phyloP scores from a whole-genome alignment of 129 eudicot genomes.

The Artemisia argyi region DNA sequence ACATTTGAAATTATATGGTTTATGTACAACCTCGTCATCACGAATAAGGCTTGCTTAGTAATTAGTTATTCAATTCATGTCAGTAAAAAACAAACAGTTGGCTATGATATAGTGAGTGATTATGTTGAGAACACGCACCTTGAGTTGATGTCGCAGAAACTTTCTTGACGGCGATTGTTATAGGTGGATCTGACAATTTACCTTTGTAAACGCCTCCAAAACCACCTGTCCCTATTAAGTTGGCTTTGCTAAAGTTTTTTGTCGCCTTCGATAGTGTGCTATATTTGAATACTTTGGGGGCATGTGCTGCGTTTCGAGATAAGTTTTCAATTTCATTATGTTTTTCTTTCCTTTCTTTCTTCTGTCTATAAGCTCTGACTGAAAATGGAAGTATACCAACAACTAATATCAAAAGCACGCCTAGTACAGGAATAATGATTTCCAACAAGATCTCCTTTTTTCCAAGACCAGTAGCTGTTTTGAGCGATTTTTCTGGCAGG shows the following conservation, averaged over 20 bases:
- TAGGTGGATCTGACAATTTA: conserved; percentile 28
- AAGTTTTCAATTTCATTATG: conserved; percentile 46
- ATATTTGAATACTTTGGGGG: conserved; percentile 54
- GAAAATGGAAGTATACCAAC: conserved; percentile 20
- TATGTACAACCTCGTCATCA: too few species aligned
- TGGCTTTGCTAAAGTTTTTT: conserved; percentile 47
- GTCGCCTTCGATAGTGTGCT: conserved; percentile 62
- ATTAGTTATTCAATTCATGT: too few species aligned
- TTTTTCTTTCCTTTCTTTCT: conserved; percentile 35
- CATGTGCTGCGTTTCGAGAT: conserved; percentile 49
- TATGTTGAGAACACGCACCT: conserved; percentile 32
- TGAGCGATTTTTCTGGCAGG: conserved; percentile 42
- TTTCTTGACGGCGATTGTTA: conserved; percentile 61
- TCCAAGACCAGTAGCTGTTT: conserved; percentile 10
- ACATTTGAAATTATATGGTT: too few species aligned
- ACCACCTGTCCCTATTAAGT: conserved; percentile 66
- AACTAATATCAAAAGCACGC: conserved; percentile 21
- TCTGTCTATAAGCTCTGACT: conserved; percentile 29
- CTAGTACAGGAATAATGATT: conserved; percentile 37
- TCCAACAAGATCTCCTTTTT: conserved; percentile 26
- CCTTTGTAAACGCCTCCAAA: conserved; percentile 78
- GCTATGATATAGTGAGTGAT: too few species aligned
- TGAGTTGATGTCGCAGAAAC: conserved; percentile 64
- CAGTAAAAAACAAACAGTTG: too few species aligned
- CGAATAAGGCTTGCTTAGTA: too few species aligned